Conservation (phyloP, 352 stramenopile species). For the Phytophthora macrochlamydospora region DNA sequence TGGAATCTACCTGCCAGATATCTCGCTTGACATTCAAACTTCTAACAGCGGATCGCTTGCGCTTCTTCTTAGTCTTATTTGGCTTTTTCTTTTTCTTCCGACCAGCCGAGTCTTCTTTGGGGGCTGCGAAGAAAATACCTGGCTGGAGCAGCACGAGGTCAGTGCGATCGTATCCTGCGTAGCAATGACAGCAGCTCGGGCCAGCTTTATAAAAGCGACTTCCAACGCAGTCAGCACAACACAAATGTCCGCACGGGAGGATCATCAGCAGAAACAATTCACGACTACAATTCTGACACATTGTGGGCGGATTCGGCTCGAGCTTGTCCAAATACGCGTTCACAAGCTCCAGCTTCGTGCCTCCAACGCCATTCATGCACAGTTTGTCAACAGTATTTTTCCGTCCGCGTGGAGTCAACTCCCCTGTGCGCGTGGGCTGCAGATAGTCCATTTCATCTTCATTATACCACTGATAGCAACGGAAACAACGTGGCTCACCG, state of each 20-base stretch:
- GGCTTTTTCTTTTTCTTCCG: slow-evolving; percentile 6
- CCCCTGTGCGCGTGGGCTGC: slow-evolving; percentile 24
- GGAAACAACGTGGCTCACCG: slow-evolving; percentile 7
- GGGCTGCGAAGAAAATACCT: slow-evolving; percentile 31
- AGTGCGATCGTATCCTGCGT: slow-evolving; percentile 63
- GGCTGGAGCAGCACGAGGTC: slow-evolving; percentile 86
- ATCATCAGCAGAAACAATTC: slow-evolving; percentile 86
- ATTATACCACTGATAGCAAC: slow-evolving; percentile 18
- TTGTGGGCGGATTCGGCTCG: slow-evolving; percentile 30
- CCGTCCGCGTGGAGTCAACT: slow-evolving; percentile 20
- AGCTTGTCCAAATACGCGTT: slow-evolving; percentile 54
- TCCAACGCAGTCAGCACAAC: slow-evolving; percentile 92
- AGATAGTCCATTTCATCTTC: slow-evolving; percentile 25
- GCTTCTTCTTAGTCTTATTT: slow-evolving; percentile 7
- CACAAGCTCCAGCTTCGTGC: slow-evolving; percentile 26
- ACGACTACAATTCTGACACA: slow-evolving; percentile 77
- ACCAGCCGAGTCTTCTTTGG: slow-evolving; percentile 11
- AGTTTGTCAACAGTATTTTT: slow-evolving; percentile 59
- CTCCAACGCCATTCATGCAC: slow-evolving; percentile 27
- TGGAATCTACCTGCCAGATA: slow-evolving; percentile 33
- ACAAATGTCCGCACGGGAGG: slow-evolving; percentile 88
- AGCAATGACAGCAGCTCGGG: slow-evolving; percentile 48
- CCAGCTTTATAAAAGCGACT: slow-evolving; percentile 48
- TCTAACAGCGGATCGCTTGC: slow-evolving; percentile 5
- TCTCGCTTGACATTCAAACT: slow-evolving; percentile 31